phyloP scores from a whole-genome alignment of 1,139 yeast genomes.

The Sugiyamaella paludigena region DNA sequence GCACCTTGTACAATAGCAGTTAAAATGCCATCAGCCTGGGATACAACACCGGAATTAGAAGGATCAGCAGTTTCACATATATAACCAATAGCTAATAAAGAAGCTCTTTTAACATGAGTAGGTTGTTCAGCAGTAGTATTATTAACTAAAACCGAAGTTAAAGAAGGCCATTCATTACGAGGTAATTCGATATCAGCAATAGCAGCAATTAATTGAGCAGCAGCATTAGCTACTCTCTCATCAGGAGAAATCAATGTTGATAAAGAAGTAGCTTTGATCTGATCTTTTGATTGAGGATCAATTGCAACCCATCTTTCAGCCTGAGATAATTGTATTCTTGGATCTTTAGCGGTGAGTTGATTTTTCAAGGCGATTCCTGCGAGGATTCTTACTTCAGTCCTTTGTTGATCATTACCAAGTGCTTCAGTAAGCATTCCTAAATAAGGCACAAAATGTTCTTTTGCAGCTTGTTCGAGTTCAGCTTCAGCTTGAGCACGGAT shows the following conservation, averaged over 20 bases:
- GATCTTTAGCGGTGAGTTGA: constrained; percentile 71
- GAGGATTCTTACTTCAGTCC: constrained; percentile 83
- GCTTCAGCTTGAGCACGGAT: constrained; percentile 79
- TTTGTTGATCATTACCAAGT: constrained; percentile 62
- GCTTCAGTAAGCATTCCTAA: constrained; percentile 69
- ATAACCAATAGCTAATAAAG: constrained; percentile 86
- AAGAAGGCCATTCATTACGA: constrained; percentile 79
- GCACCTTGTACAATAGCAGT: constrained; percentile 98
- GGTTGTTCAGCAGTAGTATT: constrained; percentile 80
- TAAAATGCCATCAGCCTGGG: constrained; percentile 87
- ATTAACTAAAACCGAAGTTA: constrained; percentile 77
- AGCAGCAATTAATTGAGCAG: constrained; percentile 94
- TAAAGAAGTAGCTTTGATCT: constrained; percentile 62
- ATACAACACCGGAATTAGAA: constrained; percentile 68
- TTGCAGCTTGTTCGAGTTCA: constrained; percentile 69
- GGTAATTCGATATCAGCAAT: constrained; percentile 95
- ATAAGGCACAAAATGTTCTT: constrained; percentile 72
- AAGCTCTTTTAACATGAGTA: constrained; percentile 77
- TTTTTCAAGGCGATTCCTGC: constrained; percentile 89
- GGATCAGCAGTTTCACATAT: constrained; percentile 96
- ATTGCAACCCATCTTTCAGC: constrained; percentile 57
- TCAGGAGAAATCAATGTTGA: constrained; percentile 62
- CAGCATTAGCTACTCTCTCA: constrained; percentile 79
- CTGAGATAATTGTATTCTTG: constrained; percentile 31
- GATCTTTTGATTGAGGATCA: constrained; percentile 52